These are phyloP conservation scores for Hymenoscyphus linearis DNA, from an alignment of 2,329 filamentous ascomycete genomes.

Conservation along the genomic window DNA sequence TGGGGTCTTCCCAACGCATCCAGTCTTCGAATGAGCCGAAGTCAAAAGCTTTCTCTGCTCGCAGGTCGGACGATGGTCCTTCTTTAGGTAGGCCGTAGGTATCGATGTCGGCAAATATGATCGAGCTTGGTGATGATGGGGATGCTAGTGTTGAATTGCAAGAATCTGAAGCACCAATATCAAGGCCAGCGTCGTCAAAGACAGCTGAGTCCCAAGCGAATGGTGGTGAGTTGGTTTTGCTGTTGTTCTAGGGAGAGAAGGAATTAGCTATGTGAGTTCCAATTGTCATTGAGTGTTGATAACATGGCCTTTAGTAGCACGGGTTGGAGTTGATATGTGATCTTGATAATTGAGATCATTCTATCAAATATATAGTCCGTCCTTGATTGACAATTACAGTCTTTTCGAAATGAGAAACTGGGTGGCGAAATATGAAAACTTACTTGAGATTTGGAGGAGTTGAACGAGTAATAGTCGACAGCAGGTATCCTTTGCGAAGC, in stretches of 20 bases:
- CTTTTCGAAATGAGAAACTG: not conserved
- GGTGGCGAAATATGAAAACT: slow-evolving; percentile 4
- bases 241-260: slow-evolving; percentile 12
- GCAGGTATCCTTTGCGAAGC: slow-evolving; percentile 11
- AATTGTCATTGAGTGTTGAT: not conserved
- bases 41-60: slow-evolving; percentile 23
- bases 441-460: slow-evolving; percentile 19
- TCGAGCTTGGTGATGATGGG: slow-evolving; percentile 22
- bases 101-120: slow-evolving; percentile 13
- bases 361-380: not conserved
- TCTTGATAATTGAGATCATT: not conserved
- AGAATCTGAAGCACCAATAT: slow-evolving; percentile 21
- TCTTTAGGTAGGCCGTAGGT: slow-evolving; percentile 21
- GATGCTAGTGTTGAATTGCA: slow-evolving; percentile 26
- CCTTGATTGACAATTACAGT: not conserved
- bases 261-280: slow-evolving; percentile 4
- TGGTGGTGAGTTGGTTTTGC: slow-evolving; percentile 11
- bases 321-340: not conserved
- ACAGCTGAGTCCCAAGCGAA: slow-evolving; percentile 20
- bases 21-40: slow-evolving; percentile 30
- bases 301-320: not conserved
- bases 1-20: slow-evolving; percentile 31
- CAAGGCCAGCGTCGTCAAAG: slow-evolving; percentile 16
- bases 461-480: slow-evolving; percentile 19
- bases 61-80: slow-evolving; percentile 11